Evolutionary conservation across 306 rosid species (phyloP).

Genomic region (Dalbergia oliveri): DNA sequence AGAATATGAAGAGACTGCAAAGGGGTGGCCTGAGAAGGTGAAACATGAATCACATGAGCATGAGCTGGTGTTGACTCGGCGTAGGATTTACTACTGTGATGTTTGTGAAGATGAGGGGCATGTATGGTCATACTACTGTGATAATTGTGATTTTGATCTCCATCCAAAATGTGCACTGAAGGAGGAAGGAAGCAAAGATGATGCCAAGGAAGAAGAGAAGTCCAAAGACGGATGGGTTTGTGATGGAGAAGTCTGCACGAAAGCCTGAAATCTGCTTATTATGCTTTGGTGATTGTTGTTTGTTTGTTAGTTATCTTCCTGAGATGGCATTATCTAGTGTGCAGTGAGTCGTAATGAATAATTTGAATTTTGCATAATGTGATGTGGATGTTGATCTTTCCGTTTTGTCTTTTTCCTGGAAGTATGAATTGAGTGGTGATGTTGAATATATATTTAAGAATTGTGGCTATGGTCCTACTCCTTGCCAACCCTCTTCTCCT

Average conservation of each 20-base stretch:
- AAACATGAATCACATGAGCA: slow-evolving; percentile 59
- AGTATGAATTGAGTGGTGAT: background rate
- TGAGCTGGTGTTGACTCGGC: slow-evolving; percentile 58
- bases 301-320: background rate
- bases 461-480: background rate
- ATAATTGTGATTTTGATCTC: slow-evolving; percentile 71
- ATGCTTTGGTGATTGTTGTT: background rate
- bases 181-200: slow-evolving; percentile 48
- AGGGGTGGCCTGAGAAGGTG: slow-evolving; percentile 78
- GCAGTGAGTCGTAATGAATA: slow-evolving; percentile 11
- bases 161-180: slow-evolving; percentile 70
- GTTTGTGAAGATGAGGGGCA: slow-evolving; percentile 55
- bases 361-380: background rate
- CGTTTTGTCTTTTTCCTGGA: background rate
- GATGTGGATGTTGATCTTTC: slow-evolving; percentile 16
- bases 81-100: slow-evolving; percentile 51
- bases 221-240: slow-evolving; percentile 62
- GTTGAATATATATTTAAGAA: background rate
- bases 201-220: slow-evolving; percentile 41
- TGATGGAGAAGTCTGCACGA: slow-evolving; percentile 64
- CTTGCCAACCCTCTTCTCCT: background rate
- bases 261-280: slow-evolving; percentile 45
- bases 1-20: slow-evolving; percentile 56
- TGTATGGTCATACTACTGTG: slow-evolving; percentile 68
- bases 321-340: background rate